Evolutionary conservation across 352 stramenopile species (phyloP).

Genomic region (Globisporangium takayamanum): DNA sequence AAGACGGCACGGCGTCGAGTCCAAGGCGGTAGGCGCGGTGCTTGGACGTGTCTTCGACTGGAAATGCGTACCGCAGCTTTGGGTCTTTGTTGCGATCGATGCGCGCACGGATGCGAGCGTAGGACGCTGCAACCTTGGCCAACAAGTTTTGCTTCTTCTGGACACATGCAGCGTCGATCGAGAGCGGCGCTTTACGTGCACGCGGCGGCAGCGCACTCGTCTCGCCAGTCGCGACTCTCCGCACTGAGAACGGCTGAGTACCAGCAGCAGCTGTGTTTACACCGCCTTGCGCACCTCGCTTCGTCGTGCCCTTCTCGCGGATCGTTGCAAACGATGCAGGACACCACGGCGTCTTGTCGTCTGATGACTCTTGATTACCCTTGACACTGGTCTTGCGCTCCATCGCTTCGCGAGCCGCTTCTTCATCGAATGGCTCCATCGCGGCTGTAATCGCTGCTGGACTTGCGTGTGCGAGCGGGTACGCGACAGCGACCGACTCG

Average conservation of each 20-base stretch:
- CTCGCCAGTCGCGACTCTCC: slow-evolving; percentile 5
- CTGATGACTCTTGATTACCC: not conserved
- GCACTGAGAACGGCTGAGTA: slow-evolving; percentile 26
- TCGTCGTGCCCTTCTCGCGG: slow-evolving; percentile 13
- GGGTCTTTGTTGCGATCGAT: slow-evolving; percentile 35
- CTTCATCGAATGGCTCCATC: slow-evolving; percentile 20
- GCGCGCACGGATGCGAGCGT: slow-evolving; percentile 21
- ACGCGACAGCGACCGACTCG: slow-evolving; percentile 19
- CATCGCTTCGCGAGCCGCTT: slow-evolving; percentile 13
- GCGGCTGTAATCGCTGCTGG: slow-evolving; percentile 1
- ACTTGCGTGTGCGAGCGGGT: slow-evolving; percentile 19
- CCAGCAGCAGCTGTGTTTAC: slow-evolving; percentile 4
- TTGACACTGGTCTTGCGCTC: slow-evolving; percentile 12
- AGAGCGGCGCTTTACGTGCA: slow-evolving; percentile 14
- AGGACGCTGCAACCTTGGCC: slow-evolving; percentile 21
- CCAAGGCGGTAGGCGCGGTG: slow-evolving; percentile 47
- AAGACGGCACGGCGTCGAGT: slow-evolving; percentile 33
- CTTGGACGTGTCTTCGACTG: slow-evolving; percentile 32
- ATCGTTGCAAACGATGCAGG: slow-evolving; percentile 27
- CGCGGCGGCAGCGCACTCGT: slow-evolving; percentile 5
- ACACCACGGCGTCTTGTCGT: slow-evolving; percentile 25
- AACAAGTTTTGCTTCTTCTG: slow-evolving; percentile 24
- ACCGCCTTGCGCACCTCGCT: slow-evolving; percentile 2
- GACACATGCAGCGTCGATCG: slow-evolving; percentile 20
- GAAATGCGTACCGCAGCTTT: slow-evolving; percentile 36